Evolutionary conservation across 805 yeast genomes (phyloP).

Genomic region (Ascoidea asiatica): DNA sequence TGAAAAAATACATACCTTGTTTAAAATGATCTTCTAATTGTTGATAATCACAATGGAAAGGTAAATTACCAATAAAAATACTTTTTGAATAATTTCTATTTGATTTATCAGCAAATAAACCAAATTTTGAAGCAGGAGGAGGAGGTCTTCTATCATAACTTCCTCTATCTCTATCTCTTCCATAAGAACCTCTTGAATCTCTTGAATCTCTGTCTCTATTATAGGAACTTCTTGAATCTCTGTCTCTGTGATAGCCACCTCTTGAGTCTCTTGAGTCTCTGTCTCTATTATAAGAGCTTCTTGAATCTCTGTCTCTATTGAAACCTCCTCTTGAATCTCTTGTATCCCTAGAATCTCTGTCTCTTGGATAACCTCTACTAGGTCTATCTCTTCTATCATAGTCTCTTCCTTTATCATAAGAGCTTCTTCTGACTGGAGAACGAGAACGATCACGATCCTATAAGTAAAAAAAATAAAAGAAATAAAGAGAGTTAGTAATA

Average conservation of each 20-base stretch:
- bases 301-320: conserved; percentile 15
- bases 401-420: conserved; percentile 17
- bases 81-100: conserved; percentile 56
- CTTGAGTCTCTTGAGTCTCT: conserved; percentile 10
- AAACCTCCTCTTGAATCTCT: conserved; percentile 15
- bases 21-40: conserved; percentile 48
- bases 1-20: conserved; percentile 10
- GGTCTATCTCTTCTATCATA: conserved; percentile 15
- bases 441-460: conserved; percentile 7
- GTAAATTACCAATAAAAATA: conserved; percentile 61
- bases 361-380: conserved; percentile 16
- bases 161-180: conserved; percentile 5
- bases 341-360: too few species aligned
- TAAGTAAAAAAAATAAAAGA: too few species aligned
- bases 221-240: conserved; percentile 9
- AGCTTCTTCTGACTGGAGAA: conserved; percentile 10
- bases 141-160: conserved; percentile 7
- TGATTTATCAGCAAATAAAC: conserved; percentile 22
- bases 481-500: not conserved
- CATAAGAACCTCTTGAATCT: too few species aligned
- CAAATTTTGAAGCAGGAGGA: conserved; percentile 1
- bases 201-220: conserved; percentile 11
- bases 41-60: conserved; percentile 45
- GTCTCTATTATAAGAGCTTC: conserved; percentile 10
- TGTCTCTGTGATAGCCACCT: conserved; percentile 14